phyloP scores from a whole-genome alignment of 129 eudicot genomes.

The Flaveria trinervia region DNA sequence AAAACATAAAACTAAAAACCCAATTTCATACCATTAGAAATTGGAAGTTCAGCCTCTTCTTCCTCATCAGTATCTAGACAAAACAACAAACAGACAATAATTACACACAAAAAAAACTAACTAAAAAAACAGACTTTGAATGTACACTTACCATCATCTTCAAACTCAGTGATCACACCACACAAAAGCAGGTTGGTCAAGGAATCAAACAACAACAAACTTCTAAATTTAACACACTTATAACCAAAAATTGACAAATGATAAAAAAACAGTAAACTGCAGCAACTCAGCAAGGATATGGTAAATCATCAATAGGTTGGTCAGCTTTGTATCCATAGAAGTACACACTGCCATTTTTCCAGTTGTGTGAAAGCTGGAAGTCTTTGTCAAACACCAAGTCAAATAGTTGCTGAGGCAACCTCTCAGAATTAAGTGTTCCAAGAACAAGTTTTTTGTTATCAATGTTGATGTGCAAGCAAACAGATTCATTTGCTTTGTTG shows the following conservation, averaged over 20 bases:
- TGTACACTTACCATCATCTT: conserved; percentile 46
- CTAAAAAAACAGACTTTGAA: neutral
- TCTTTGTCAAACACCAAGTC: conserved; percentile 81
- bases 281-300: conserved; percentile 81
- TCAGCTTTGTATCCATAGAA: conserved; percentile 72
- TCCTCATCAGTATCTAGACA: conserved; percentile 60
- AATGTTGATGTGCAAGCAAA: conserved; percentile 54
- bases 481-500: conserved; percentile 53
- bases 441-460: conserved; percentile 69
- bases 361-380: conserved; percentile 73
- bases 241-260: neutral
- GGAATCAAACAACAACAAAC: conserved; percentile 30
- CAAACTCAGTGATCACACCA: conserved; percentile 38
- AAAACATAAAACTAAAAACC: neutral
- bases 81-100: neutral
- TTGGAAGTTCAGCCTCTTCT: conserved; percentile 43
- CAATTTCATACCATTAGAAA: conserved; percentile 47
- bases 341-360: conserved; percentile 75
- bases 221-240: neutral
- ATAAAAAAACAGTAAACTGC: neutral
- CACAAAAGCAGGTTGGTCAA: conserved; percentile 41
- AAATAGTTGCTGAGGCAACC: conserved; percentile 69
- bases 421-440: conserved; percentile 70
- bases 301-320: conserved; percentile 53
- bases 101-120: neutral